Conservation (phyloP, 768 basidiomycete species). For the Naematelia aurantialba region DNA sequence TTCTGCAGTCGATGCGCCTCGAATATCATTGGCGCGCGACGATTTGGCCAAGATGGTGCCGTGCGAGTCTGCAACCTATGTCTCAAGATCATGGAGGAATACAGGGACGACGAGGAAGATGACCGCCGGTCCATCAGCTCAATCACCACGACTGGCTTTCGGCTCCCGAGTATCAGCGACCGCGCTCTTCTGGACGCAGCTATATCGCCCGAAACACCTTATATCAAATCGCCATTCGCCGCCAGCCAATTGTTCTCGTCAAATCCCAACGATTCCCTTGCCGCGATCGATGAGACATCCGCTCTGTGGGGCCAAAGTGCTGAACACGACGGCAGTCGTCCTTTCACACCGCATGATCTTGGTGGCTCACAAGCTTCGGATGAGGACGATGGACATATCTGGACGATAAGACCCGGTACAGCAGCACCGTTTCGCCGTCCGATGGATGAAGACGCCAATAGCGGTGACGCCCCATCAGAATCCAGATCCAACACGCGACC, state of each 20-base stretch:
- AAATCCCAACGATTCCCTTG: slow-evolving; percentile 35
- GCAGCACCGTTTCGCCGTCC: slow-evolving; percentile 52
- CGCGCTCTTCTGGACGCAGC: slow-evolving; percentile 51
- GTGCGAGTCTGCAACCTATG: slow-evolving; percentile 94
- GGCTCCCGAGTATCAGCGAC: slow-evolving; percentile 55
- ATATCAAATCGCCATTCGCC: slow-evolving; percentile 81
- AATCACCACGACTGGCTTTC: slow-evolving; percentile 58
- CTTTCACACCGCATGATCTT: slow-evolving; percentile 18
- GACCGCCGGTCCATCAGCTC: slow-evolving; percentile 78
- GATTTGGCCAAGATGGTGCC: slow-evolving; percentile 93
- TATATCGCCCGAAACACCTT: slow-evolving; percentile 61
- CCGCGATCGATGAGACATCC: slow-evolving; percentile 32
- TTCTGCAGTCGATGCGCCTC: slow-evolving; percentile 97
- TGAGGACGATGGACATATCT: slow-evolving; percentile 31
- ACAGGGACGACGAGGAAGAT: slow-evolving; percentile 87
- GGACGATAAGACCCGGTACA: slow-evolving; percentile 35
- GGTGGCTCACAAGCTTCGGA: slow-evolving; percentile 30
- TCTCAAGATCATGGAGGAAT: slow-evolving; percentile 82
- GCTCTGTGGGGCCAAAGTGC: slow-evolving; percentile 14
- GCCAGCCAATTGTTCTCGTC: slow-evolving; percentile 76
- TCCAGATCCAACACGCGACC: slow-evolving; percentile 2
- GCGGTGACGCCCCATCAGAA: background rate
- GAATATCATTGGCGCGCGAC: slow-evolving; percentile 87
- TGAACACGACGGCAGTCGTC: slow-evolving; percentile 16
- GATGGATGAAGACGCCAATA: slow-evolving; percentile 45